Evolutionary conservation across 2,329 filamentous ascomycete genomes (phyloP).

Genomic region (Sclerotinia sclerotiorum): DNA sequence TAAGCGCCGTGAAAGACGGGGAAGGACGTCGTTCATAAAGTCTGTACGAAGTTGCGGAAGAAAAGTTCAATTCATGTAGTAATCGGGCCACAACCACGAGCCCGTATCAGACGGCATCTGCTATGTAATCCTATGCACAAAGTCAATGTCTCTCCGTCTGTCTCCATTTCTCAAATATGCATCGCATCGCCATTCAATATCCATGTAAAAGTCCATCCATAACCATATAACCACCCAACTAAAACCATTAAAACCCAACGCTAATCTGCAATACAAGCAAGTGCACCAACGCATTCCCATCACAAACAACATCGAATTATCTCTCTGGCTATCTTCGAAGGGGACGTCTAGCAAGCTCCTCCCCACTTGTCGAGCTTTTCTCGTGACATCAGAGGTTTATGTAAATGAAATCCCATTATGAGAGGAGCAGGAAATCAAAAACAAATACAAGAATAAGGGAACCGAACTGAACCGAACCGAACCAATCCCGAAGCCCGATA

Average conservation of each 20-base stretch:
- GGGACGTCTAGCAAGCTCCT: neutral
- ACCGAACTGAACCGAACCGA: neutral
- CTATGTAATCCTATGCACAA: constrained; percentile 20
- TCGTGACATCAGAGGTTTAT: neutral
- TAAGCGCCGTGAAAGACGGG: neutral
- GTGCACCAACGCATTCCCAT: constrained; percentile 6
- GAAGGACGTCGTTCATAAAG: neutral
- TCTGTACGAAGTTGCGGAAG: constrained; percentile 14
- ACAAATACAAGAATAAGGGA: constrained; percentile 4
- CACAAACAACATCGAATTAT: neutral
- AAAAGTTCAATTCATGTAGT: constrained; percentile 16
- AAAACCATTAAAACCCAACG: constrained; percentile 16
- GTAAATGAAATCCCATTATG: constrained; percentile 6
- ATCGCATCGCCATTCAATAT: constrained; percentile 12
- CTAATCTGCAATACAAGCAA: constrained; percentile 20
- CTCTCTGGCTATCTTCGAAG: neutral
- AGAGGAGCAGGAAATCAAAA: constrained; percentile 1
- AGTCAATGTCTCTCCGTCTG: constrained; percentile 14
- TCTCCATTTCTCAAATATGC: constrained; percentile 17
- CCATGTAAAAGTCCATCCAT: constrained; percentile 13
- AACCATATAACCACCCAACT: constrained; percentile 7
- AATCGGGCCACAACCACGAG: neutral
- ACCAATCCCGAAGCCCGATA: neutral
- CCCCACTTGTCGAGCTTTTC: neutral
- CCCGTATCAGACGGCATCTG: constrained; percentile 5